Conservation (phyloP, 352 stramenopile genomes). For the Phytopythium ostracodes region DNA sequence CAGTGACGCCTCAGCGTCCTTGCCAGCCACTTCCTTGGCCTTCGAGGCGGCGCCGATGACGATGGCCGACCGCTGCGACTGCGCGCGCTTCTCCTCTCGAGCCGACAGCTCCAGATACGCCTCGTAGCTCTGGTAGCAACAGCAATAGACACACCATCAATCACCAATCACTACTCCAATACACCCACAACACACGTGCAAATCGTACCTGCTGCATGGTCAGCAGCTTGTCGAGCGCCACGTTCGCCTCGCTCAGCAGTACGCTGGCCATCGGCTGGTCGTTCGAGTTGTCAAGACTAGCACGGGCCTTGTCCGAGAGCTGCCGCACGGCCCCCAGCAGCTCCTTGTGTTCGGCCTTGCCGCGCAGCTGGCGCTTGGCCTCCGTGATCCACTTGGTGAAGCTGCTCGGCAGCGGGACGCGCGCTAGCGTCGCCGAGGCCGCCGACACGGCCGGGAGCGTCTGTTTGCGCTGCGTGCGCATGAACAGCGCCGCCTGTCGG, state of each 20-base stretch:
- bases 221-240: conserved; percentile 36
- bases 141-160: conserved; percentile 7
- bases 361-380: conserved; percentile 10
- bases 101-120: conserved; percentile 28
- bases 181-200: background rate
- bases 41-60: background rate
- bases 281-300: conserved; percentile 11
- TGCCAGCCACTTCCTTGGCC: background rate
- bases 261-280: conserved; percentile 37
- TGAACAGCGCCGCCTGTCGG: conserved; percentile 51
- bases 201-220: conserved; percentile 37
- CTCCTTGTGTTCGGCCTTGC: conserved; percentile 11
- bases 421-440: conserved; percentile 37
- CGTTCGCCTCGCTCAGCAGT: conserved; percentile 38
- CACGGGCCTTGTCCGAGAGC: conserved; percentile 27
- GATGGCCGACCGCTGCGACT: conserved; percentile 2
- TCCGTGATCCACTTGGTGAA: conserved; percentile 47
- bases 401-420: conserved; percentile 33
- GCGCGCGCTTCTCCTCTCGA: conserved; percentile 16
- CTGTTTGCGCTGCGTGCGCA: conserved; percentile 43
- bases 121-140: conserved; percentile 35
- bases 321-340: conserved; percentile 15
- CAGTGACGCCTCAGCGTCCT: conserved; percentile 2
- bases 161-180: background rate
- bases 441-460: conserved; percentile 41